Conservation (phyloP, 1,139 yeast species). For the Pneumocystis murina region DNA sequence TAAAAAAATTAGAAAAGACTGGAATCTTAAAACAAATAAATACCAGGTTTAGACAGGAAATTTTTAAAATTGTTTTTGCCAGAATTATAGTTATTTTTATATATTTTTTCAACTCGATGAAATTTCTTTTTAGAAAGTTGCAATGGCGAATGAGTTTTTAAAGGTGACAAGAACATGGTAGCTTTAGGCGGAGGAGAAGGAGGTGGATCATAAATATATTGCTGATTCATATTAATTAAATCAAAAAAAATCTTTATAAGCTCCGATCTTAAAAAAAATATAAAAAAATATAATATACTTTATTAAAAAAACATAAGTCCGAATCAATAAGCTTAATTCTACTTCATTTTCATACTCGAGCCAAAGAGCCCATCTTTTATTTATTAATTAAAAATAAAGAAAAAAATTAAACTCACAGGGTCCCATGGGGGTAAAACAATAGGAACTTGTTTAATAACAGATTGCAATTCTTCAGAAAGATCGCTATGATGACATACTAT, state of each 20-base stretch:
- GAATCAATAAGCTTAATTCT: neutral
- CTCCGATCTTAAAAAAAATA: no score
- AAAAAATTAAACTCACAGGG: conserved; percentile 24
- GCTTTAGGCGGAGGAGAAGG: conserved; percentile 1
- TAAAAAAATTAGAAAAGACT: neutral
- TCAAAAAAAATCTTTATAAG: neutral
- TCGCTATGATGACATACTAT: conserved; percentile 41
- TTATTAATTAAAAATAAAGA: neutral
- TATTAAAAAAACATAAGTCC: neutral
- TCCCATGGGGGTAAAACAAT: conserved; percentile 47
- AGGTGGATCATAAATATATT: neutral
- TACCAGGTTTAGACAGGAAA: neutral
- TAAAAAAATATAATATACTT: neutral
- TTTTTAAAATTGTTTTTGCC: neutral
- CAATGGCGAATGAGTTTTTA: neutral
- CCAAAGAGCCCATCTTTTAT: neutral
- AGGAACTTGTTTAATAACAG: conserved; percentile 36
- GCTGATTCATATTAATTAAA: neutral
- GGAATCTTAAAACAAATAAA: neutral
- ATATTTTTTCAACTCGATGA: neutral
- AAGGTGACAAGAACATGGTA: neutral
- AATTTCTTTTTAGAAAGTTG: neutral
- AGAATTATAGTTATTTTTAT: neutral
- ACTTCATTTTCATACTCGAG: neutral
- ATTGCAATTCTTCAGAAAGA: conserved; percentile 31